These are phyloP conservation scores for Heritiera littoralis DNA, from an alignment of 345 rosid species.

Conservation along the genomic window DNA sequence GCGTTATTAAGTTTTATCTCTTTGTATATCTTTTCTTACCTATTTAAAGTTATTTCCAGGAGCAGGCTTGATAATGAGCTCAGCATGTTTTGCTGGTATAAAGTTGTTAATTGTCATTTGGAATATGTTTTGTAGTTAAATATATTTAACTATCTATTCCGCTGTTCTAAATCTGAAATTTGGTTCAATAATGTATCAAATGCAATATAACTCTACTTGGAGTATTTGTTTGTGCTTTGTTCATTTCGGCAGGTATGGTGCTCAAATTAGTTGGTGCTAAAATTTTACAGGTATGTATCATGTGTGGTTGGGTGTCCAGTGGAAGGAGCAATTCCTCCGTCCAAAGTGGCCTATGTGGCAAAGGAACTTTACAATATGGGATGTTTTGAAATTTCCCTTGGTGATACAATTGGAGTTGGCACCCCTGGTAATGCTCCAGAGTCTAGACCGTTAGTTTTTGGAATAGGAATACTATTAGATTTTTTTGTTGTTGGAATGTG, in stretches of 20 bases:
- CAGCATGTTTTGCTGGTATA: background rate
- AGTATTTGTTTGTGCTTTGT: slow-evolving; percentile 15
- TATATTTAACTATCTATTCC: background rate
- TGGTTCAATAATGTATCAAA: background rate
- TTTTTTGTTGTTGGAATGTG: background rate
- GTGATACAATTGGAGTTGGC: slow-evolving; percentile 88
- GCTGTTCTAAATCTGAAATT: background rate
- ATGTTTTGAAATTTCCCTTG: slow-evolving; percentile 92
- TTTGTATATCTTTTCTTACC: background rate
- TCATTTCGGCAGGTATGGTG: slow-evolving; percentile 3
- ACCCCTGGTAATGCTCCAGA: slow-evolving; percentile 73
- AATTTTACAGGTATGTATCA: slow-evolving; percentile 75
- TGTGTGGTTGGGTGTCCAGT: slow-evolving; percentile 93
- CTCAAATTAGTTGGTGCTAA: slow-evolving; percentile 17
- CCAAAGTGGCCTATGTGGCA: slow-evolving; percentile 87
- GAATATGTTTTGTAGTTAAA: slow-evolving; percentile 6
- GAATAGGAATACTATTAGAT: background rate
- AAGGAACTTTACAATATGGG: slow-evolving; percentile 91
- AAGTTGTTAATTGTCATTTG: background rate
- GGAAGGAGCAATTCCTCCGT: slow-evolving; percentile 68
- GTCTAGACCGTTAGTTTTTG: background rate
- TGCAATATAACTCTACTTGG: background rate
- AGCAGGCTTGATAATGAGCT: slow-evolving; percentile 1
- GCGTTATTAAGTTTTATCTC: background rate
- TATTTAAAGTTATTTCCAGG: background rate